Evolutionary conservation across 495 filamentous ascomycete species (phyloP), one percentile per base, ranked within the genome.

Genomic region (Podospora pseudopauciseta): DNA sequence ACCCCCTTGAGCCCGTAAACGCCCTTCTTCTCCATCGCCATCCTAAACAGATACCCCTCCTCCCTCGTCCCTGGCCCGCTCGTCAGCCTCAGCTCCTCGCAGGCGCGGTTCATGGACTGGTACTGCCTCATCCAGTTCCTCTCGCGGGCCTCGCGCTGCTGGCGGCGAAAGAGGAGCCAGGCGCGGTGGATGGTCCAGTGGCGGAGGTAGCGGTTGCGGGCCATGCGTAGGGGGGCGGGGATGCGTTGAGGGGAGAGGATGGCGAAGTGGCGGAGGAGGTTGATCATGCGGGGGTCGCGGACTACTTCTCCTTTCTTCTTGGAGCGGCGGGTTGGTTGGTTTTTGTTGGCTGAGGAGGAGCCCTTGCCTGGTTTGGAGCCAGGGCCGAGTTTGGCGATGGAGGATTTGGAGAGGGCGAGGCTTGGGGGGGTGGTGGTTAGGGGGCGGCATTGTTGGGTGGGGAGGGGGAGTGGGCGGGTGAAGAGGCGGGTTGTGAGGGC

Each of bases 151-250:
- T 82, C 81, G 61, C 88, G 87, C 77, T 87, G 83, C 72, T 89
- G 81, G 65, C 86, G 82, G 72, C 87, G 86, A 80, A 87, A 88
- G 57, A 96, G 78, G 68, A 90, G 82, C 90, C 92, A 97, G 23
- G 94, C 95, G 71, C 95, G 93, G 82, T 98, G 94, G 83, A 99
- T 98, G 64, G 95, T 97, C 95, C 96, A 99, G 83, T 99, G 95
- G 27, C 95, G 91, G 71, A 98, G 89, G 81, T 87, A 86, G 65
- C 95, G 90, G 81, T 90, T 91, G 70, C 94, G 92, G 28, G 87
- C 91, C 85, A 97, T 90, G 69, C 91, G 87, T 70, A 97, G 86
- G 2, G 94, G 93, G 2, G 91, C 88, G 0, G 92, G 92, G 66
- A 75, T 75, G 11, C 73, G 71, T 34, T 59, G 49, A 3, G 76